phyloP scores from a whole-genome alignment of 495 filamentous ascomycete species.

The Cercophora sp. region DNA sequence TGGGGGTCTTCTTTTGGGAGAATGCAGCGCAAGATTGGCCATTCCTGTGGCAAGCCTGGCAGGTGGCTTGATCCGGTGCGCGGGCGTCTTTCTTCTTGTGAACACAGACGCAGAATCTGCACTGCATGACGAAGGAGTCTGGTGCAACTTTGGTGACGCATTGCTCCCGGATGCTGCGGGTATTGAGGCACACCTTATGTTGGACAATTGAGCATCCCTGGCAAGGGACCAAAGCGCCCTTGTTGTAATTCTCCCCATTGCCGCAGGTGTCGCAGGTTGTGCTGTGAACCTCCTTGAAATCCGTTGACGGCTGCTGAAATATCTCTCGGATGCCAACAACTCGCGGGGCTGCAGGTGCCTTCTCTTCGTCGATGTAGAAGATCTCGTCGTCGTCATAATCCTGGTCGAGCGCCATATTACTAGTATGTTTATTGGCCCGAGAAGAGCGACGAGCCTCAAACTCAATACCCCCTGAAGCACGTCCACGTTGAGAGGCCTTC shows the following conservation, averaged over 20 bases:
- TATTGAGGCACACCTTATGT: slow-evolving; percentile 76
- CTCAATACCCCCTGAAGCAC: slow-evolving; percentile 31
- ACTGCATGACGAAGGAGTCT: slow-evolving; percentile 83
- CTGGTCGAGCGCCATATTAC: slow-evolving; percentile 60
- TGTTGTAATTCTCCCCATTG: slow-evolving; percentile 47
- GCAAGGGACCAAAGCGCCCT: slow-evolving; percentile 70
- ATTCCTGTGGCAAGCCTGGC: slow-evolving; percentile 59
- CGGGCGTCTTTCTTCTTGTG: slow-evolving; percentile 61
- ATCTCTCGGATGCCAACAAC: slow-evolving; percentile 62
- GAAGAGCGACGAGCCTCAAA: slow-evolving; percentile 50
- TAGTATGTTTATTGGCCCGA: slow-evolving; percentile 40
- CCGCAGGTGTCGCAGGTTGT: slow-evolving; percentile 70
- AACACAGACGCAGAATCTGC: slow-evolving; percentile 72
- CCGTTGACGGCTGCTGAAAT: slow-evolving; percentile 55
- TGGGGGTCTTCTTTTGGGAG: slow-evolving; percentile 58
- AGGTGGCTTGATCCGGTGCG: slow-evolving; percentile 65
- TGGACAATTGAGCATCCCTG: slow-evolving; percentile 85
- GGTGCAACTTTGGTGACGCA: slow-evolving; percentile 85
- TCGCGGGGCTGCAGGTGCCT: slow-evolving; percentile 43
- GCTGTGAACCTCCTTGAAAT: slow-evolving; percentile 66
- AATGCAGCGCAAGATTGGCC: slow-evolving; percentile 68
- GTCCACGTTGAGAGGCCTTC: too few species aligned
- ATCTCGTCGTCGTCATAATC: slow-evolving; percentile 53
- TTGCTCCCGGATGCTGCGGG: slow-evolving; percentile 71
- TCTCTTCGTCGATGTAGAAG: slow-evolving; percentile 57